Evolutionary conservation across 2,329 filamentous ascomycete genomes (phyloP).

Genomic region (Furcasterigmium sp.): DNA sequence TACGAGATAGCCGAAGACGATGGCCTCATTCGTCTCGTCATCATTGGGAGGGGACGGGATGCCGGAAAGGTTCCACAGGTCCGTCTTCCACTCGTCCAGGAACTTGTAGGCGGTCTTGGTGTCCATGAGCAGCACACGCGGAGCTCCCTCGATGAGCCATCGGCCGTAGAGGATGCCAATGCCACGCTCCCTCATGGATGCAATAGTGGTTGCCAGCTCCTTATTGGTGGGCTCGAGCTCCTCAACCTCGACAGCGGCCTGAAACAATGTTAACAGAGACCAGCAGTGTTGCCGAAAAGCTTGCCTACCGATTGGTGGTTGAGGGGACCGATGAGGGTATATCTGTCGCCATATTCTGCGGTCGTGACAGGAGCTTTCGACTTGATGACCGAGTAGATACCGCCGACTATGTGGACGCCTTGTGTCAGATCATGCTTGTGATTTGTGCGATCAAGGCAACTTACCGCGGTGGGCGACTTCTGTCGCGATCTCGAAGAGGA

Average conservation of each 20-base stretch:
- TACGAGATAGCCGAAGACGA: constrained; percentile 95
- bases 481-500: constrained; percentile 94
- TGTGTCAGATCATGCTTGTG: neutral
- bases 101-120: constrained; percentile 89
- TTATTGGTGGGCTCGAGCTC: constrained; percentile 79
- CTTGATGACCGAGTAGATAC: constrained; percentile 98
- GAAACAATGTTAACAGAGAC: neutral
- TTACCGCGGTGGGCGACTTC: constrained; percentile 94
- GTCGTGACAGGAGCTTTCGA: constrained; percentile 98
- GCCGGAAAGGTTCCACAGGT: constrained; percentile 87
- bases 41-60: constrained; percentile 92
- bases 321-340: constrained; percentile 90
- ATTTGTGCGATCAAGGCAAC: constrained; percentile 17
- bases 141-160: constrained; percentile 96
- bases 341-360: constrained; percentile 95
- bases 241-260: constrained; percentile 98
- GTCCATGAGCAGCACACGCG: constrained; percentile 88
- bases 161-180: constrained; percentile 87
- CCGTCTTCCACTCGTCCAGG: constrained; percentile 93
- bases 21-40: constrained; percentile 93
- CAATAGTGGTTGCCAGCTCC: constrained; percentile 75
- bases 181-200: constrained; percentile 88
- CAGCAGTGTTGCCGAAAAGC: neutral
- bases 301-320: constrained; percentile 78
- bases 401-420: constrained; percentile 61